A percentile compares a stretch with the other conserved stretches of the same genome.
These are phyloP conservation scores for Thuja plicata DNA, from an alignment of 83 land plant genomes.

Conservation along the genomic window DNA sequence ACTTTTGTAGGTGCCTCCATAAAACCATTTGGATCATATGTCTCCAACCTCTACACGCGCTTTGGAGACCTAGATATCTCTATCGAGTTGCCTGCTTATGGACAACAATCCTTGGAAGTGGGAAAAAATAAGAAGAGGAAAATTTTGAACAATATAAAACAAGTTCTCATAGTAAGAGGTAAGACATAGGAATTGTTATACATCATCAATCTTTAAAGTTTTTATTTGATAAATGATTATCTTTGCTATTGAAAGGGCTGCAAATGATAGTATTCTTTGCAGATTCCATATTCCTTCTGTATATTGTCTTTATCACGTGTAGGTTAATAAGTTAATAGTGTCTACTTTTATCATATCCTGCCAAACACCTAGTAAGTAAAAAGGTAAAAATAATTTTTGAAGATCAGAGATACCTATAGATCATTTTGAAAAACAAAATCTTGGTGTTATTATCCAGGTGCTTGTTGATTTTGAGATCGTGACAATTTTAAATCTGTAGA, in stretches of 20 bases:
- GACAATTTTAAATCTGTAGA: neutral
- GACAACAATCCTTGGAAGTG: constrained; percentile 18
- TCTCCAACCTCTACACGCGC: constrained; percentile 55
- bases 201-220: neutral
- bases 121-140: constrained; percentile 24
- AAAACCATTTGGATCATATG: constrained; percentile 74
- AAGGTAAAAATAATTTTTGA: neutral
- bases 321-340: neutral
- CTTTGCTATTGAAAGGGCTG: neutral
- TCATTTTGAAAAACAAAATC: neutral
- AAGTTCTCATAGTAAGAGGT: constrained; percentile 22
- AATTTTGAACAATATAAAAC: constrained; percentile 16
- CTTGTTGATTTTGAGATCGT: neutral
- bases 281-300: neutral
- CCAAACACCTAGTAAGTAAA: no score
- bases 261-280: neutral
- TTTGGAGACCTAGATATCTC: constrained; percentile 73
- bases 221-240: neutral
- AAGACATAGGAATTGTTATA: neutral
- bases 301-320: neutral
- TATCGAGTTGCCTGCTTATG: constrained; percentile 35
- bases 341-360: neutral
- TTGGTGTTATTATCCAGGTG: neutral
- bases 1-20: constrained; percentile 43
- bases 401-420: neutral